These are phyloP conservation scores for Eucalyptus dawsonii DNA, from an alignment of 345 rosid species.

Conservation along the genomic window DNA sequence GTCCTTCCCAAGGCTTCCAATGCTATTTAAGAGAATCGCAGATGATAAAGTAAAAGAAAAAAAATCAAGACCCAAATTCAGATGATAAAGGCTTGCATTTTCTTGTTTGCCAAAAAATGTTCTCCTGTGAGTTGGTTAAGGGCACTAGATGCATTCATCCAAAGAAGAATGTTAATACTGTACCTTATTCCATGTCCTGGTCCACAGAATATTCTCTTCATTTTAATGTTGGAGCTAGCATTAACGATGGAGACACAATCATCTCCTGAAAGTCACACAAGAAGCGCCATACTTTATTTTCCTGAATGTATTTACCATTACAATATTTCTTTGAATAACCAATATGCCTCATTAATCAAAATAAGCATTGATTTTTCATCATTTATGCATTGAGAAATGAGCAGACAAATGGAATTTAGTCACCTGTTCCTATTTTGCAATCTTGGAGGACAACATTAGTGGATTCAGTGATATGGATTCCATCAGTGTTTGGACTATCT, in stretches of 20 bases:
- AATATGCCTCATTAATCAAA: background rate
- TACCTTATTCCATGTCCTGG: constrained; percentile 99
- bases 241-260: constrained; percentile 89
- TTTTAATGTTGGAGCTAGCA: constrained; percentile 66
- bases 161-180: background rate
- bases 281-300: background rate
- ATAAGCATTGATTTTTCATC: background rate
- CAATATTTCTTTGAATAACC: background rate
- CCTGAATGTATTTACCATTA: background rate
- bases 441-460: constrained; percentile 72
- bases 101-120: background rate
- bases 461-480: constrained; percentile 75
- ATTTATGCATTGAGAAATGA: background rate
- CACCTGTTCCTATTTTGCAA: constrained; percentile 97
- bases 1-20: constrained; percentile 93
- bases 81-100: background rate
- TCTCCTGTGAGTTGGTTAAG: background rate
- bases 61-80: background rate
- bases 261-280: constrained; percentile 49
- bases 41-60: background rate
- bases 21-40: constrained; percentile 19
- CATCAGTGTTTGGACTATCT: constrained; percentile 97
- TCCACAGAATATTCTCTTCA: constrained; percentile 83
- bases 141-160: background rate
- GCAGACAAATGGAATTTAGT: background rate